phyloP scores from a whole-genome alignment of 169 alveolate species.

The Plasmodium malariae region DNA sequence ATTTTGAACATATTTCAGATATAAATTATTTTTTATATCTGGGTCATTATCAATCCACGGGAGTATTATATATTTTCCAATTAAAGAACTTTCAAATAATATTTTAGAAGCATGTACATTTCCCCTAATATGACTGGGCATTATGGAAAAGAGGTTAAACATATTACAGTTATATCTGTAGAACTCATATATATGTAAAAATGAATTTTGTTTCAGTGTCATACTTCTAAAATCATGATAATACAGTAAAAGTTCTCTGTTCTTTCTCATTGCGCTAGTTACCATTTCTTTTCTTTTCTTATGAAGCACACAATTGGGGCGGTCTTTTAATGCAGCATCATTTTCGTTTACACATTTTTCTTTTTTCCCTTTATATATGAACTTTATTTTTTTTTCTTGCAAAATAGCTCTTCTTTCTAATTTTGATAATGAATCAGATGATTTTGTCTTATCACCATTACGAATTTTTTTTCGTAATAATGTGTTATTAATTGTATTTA shows the following conservation, averaged over 20 bases:
- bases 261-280: constrained; percentile 7
- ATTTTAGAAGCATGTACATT: constrained; percentile 63
- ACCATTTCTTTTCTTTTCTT: constrained; percentile 32
- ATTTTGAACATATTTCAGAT: constrained; percentile 63
- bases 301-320: background rate
- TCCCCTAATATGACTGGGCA: constrained; percentile 69
- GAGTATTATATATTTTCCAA: constrained; percentile 80
- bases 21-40: constrained; percentile 78
- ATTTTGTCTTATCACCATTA: background rate
- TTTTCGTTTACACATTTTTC: constrained; percentile 3
- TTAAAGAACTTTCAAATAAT: constrained; percentile 77
- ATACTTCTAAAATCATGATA: constrained; percentile 73
- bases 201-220: constrained; percentile 42
- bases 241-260: constrained; percentile 48
- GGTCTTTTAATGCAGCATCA: constrained; percentile 2
- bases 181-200: constrained; percentile 61
- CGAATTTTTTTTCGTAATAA: constrained; percentile 2
- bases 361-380: constrained; percentile 17
- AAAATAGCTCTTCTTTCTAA: constrained; percentile 1
- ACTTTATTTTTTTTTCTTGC: constrained; percentile 21
- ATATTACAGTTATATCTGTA: constrained; percentile 32
- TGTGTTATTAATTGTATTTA: constrained; percentile 40
- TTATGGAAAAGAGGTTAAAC: constrained; percentile 48
- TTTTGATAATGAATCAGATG: background rate
- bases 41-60: constrained; percentile 84